Percentiles rank a stretch among this genome's conserved stretches.
phyloP scores from a whole-genome alignment of 2,329 filamentous ascomycete species.

The Aspergillus novoparasiticus region DNA sequence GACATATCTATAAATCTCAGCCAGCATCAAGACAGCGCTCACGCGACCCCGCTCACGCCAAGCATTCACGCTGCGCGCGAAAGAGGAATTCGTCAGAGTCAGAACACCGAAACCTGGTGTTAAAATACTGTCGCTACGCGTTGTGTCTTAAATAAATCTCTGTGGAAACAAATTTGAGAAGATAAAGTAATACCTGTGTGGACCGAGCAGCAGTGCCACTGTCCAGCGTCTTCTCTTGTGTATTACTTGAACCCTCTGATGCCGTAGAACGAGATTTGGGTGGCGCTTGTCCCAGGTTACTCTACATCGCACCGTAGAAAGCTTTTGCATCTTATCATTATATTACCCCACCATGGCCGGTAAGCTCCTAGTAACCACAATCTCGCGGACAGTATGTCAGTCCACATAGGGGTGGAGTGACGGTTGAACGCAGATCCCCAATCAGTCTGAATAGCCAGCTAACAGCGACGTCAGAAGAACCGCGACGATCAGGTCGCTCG shows the following conservation, averaged over 20 bases:
- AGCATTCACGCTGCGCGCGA: constrained; percentile 29
- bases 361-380: constrained; percentile 54
- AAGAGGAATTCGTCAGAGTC: constrained; percentile 24
- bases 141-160: constrained; percentile 25
- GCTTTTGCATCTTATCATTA: constrained; percentile 15
- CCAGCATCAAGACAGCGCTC: constrained; percentile 10
- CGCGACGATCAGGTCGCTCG: constrained; percentile 88
- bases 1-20: constrained; percentile 3
- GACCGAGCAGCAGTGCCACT: constrained; percentile 32
- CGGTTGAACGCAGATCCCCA: constrained; percentile 11
- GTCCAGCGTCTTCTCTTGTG: constrained; percentile 38
- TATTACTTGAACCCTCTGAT: constrained; percentile 45
- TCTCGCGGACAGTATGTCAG: constrained; percentile 11
- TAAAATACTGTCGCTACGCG: constrained; percentile 19
- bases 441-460: constrained; percentile 27
- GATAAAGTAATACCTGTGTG: constrained; percentile 38
- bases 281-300: constrained; percentile 24
- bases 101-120: constrained; percentile 18
- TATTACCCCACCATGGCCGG: constrained; percentile 57
- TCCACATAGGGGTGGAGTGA: constrained; percentile 7
- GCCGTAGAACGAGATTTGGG: constrained; percentile 43
- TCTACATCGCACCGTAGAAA: constrained; percentile 41
- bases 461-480: constrained; percentile 65
- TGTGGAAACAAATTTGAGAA: constrained; percentile 22
- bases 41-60: constrained; percentile 35